Base-by-base conservation (phyloP, 148 eudicot genomes). In the Rheum nobile region DNA sequence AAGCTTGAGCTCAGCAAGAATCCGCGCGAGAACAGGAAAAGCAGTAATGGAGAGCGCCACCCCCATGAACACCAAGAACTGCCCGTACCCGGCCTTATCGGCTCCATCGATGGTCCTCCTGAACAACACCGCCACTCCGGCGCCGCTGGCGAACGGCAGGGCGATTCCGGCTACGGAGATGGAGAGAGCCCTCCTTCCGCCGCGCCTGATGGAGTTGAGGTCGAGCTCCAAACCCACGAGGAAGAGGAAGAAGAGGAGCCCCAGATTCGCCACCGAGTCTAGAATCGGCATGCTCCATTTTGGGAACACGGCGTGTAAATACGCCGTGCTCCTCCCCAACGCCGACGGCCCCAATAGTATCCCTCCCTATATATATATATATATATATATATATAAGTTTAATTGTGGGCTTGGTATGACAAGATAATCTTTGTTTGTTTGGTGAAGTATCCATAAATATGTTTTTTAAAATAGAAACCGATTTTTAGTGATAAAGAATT, bases 21-120 rank as follows among this genome's bases (percentile, higher is more conserved):
- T 85, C 34, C 88, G 88, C 26, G 88, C 88, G 12, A 83, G 72
- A 14, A 83, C 88, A 71, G 85, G 88, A 72, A 83, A 85, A 41
- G 85, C 88, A 2, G 88, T 82, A 44, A 85, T 85, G 12, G 88
- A 85, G 47, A 83, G 84, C 35, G 86, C 78, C 29, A 85, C 85
- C 32, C 86, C 88, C 82, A 85, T 85, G 78, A 85, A 85, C 8
- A 85, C 79, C 1, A 85, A 67, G 70, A 80, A 81, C 35, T 79
- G 81, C 48, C 73, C 77, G 24, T 69, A 68, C 3, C 65, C 70
- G 16, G 63, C 84, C 52, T 76, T 81, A 43, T 77, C 72, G 35
- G 81, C 68, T 6, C 72, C 71, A 5, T 41, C 72, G 35, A 85
- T 54, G 12, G 79, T 68, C 43, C 16, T 44, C 21, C 81, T 72